Base-by-base conservation (phyloP, 2,329 filamentous ascomycete genomes). In the Endoconidiophora laricicola region DNA sequence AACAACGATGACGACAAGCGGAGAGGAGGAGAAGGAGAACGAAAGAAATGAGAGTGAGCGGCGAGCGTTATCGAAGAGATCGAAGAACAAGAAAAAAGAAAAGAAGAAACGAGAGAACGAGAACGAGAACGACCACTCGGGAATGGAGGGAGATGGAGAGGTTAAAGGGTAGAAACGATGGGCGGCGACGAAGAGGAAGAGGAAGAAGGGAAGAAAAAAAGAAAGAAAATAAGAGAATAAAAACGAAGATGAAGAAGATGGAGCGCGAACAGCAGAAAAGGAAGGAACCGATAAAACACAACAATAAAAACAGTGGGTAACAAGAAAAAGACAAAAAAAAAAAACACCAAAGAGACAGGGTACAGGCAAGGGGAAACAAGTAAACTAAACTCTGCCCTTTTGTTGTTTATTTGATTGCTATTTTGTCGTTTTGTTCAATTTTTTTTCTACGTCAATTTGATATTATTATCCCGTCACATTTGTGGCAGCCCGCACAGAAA, bases 171-270 rank as follows among this genome's bases (percentile, higher is more conserved):
- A 48, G 20, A 43, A 38, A 36, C 12, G 38, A 48, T 14, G 36
- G 39, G 23, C 38, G 45, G 39, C n/a, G 44, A 23, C 20, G 37
- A 38, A 24, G 46, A 29, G 26, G 44, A 44, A 18, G 16, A 41
- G 29, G 24, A 26, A 7, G n/a, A 42, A 40, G 33, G 23, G 72
- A 67, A 65, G 68, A 65, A 62, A 62, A 63, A 63, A 63, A 66
- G 62, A 66, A 65, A 66, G 67, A 70, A 67, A 65, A 67, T 74
- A 74, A 67, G 70, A 73, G 26, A 7, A 18, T 22, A 22, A 46
- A 46, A 69, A 73, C 69, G 69, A 69, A 66, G 64, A 60, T 16
- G 22, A 46, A 46, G 38, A 18, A 36, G 37, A 18, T 6, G 2
- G 42, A 60, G 62, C 60, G 61, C 59, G 59, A 50, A 38, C 22